Conservation (phyloP, 2,329 filamentous ascomycete species). For the Xylaria sp. region DNA sequence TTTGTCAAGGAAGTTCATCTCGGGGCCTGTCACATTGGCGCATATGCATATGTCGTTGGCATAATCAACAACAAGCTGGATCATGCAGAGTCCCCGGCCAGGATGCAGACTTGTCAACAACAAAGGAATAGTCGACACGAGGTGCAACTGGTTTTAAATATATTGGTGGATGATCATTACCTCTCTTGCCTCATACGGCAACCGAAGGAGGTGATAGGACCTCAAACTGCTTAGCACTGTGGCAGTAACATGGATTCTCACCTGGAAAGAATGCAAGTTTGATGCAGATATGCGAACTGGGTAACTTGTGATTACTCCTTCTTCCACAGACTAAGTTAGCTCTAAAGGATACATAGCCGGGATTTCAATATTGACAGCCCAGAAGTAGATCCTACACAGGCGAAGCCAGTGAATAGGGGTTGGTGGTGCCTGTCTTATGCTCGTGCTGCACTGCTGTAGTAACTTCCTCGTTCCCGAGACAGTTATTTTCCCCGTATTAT, state of each 20-base stretch:
- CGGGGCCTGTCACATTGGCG: background rate
- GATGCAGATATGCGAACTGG: background rate
- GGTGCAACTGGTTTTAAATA: background rate
- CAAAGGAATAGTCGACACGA: background rate
- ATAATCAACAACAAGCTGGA: background rate
- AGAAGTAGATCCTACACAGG: background rate
- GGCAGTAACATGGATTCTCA: too few relatives aligned
- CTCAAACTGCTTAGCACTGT: too few relatives aligned
- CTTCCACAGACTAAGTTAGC: background rate
- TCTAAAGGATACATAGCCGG: background rate
- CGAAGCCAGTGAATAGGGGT: background rate
- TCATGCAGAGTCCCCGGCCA: background rate
- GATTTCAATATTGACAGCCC: background rate
- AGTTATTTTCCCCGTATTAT: background rate
- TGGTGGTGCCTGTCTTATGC: background rate
- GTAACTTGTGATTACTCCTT: background rate
- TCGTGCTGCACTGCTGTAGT: background rate
- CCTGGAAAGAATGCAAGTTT: background rate
- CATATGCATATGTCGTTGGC: background rate
- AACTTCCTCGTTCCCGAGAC: background rate
- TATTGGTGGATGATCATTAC: background rate
- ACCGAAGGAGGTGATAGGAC: background rate
- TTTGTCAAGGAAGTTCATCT: background rate
- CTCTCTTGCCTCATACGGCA: background rate
- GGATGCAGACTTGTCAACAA: background rate